Conservation (phyloP, 23 red algal genomes). For the Gracilaria domingensis region DNA sequence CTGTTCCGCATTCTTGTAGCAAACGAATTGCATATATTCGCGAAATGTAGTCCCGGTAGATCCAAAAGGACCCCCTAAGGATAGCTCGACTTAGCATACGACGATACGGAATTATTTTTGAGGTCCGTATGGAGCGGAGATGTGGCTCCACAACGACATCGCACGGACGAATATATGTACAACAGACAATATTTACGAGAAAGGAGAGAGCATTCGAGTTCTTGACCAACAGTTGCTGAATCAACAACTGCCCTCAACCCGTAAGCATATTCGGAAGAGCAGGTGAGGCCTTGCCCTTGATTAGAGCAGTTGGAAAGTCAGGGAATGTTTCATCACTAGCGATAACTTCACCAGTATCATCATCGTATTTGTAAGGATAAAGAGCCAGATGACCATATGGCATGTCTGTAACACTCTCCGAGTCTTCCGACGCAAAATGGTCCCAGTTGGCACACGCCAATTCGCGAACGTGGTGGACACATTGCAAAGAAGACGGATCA, state of each 20-base stretch:
- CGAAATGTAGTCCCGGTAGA: no score
- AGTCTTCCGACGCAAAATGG: constrained; percentile 55
- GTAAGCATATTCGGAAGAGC: constrained; percentile 75
- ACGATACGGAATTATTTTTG: no score
- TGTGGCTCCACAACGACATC: neutral
- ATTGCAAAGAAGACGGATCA: constrained; percentile 64
- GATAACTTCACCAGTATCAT: constrained; percentile 51
- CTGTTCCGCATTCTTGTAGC: no score
- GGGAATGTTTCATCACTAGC: constrained; percentile 31
- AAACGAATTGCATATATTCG: no score
- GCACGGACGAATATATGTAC: neutral
- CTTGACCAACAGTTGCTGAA: neutral
- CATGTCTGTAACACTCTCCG: constrained; percentile 41
- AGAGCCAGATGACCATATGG: constrained; percentile 67
- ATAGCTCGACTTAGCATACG: no score
- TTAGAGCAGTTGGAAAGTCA: constrained; percentile 59
- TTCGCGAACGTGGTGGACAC: constrained; percentile 62
- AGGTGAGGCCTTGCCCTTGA: constrained; percentile 68
- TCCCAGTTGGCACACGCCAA: constrained; percentile 69
- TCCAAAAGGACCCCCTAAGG: no score
- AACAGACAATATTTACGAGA: neutral
- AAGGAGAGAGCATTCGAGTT: neutral
- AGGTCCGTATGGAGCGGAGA: neutral
- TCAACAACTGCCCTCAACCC: constrained; percentile 6
- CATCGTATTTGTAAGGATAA: constrained; percentile 66